These are phyloP conservation scores for Styphnolobium japonicum DNA, from an alignment of 306 rosid genomes.

Conservation along the genomic window DNA sequence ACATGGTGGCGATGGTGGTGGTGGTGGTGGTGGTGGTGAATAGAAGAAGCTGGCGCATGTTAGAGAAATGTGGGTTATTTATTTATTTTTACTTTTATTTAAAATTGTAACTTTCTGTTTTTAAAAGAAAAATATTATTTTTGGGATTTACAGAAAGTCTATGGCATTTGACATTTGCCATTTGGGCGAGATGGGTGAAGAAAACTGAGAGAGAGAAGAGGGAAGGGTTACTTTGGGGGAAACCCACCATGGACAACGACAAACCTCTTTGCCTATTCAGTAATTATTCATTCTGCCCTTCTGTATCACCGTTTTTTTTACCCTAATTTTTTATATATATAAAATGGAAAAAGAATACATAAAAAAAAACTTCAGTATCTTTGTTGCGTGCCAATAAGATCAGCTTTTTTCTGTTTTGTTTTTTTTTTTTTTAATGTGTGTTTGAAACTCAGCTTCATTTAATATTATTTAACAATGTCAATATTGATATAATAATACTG, in stretches of 20 bases:
- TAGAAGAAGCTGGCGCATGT: conserved; percentile 19
- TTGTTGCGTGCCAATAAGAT: too few relatives aligned
- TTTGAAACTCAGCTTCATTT: too few relatives aligned
- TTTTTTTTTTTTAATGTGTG: too few relatives aligned
- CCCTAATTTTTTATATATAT: background rate
- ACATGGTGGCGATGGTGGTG: conserved; percentile 36
- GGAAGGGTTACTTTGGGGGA: background rate
- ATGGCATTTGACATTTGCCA: too few relatives aligned
- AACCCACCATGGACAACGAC: background rate
- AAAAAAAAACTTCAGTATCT: too few relatives aligned
- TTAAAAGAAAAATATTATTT: background rate
- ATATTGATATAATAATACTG: too few relatives aligned
- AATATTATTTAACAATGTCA: too few relatives aligned
- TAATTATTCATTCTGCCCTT: too few relatives aligned
- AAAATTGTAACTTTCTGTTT: background rate
- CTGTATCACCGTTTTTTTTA: too few relatives aligned
- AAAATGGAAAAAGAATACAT: background rate
- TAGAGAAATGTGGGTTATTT: background rate
- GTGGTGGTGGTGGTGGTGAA: conserved; percentile 8
- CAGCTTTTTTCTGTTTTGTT: too few relatives aligned
- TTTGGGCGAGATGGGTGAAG: background rate
- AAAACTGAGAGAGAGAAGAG: too few relatives aligned
- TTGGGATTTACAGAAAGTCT: background rate
- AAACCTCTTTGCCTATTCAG: background rate
- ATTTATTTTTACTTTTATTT: background rate